phyloP scores from a whole-genome alignment of 352 stramenopile genomes.

The Phytophthora capsici region DNA sequence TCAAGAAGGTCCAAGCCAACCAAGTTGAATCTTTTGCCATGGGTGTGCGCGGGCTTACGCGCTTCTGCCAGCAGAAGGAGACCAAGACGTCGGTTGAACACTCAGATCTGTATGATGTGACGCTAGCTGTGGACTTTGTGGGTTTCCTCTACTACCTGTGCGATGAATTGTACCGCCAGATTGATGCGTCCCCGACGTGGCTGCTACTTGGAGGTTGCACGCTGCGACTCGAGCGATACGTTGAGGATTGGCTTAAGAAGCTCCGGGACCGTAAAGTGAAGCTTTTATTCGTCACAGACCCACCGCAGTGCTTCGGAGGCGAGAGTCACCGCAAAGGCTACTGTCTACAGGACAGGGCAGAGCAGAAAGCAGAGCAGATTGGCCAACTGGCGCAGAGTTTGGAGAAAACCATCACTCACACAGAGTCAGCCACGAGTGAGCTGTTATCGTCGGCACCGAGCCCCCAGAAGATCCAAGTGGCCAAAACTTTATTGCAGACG shows the following conservation, averaged over 20 bases:
- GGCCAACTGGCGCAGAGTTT: conserved; percentile 43
- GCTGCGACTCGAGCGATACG: conserved; percentile 46
- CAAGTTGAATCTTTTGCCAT: conserved; percentile 27
- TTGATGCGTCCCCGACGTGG: conserved; percentile 46
- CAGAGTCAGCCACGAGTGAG: background rate
- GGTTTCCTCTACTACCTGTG: conserved; percentile 82
- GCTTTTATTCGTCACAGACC: conserved; percentile 78
- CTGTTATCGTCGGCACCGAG: background rate
- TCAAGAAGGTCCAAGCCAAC: background rate
- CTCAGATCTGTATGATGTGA: conserved; percentile 60
- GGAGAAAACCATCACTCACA: background rate
- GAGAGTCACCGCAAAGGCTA: conserved; percentile 69
- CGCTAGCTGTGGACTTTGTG: conserved; percentile 83
- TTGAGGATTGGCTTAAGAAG: conserved; percentile 56
- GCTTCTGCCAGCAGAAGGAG: conserved; percentile 65
- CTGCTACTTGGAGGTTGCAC: conserved; percentile 70
- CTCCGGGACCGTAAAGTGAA: conserved; percentile 50
- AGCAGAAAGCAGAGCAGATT: conserved; percentile 63
- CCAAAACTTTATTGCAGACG: conserved; percentile 54
- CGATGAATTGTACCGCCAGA: conserved; percentile 55
- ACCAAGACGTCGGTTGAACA: conserved; percentile 41
- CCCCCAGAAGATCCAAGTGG: conserved; percentile 13
- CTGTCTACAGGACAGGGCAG: conserved; percentile 57
- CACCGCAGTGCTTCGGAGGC: conserved; percentile 78
- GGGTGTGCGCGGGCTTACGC: conserved; percentile 68